Evolutionary conservation across 1,284 basidiomycete genomes (phyloP), one percentile per base, ranked within the genome.

Genomic region (Takashimella tepidaria): DNA sequence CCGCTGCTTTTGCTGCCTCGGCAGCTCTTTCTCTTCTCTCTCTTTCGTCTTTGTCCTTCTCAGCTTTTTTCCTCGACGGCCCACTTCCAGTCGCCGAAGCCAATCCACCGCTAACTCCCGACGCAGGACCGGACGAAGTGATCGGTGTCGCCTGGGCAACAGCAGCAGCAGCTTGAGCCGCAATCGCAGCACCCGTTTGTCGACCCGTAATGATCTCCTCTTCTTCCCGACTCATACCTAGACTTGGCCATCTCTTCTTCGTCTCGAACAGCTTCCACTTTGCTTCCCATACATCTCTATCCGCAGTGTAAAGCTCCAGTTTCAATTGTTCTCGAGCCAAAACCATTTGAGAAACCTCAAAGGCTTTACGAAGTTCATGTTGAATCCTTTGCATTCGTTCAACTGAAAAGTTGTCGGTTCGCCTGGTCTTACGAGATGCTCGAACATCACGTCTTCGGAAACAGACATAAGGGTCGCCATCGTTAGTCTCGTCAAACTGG

Each of bases 381-480:
- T 90, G 87, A 12, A 97, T 77, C 43, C 89, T 87, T 10, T 85
- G 74, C 61, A 97, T 82, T 63, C 90, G 89, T 65, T 96, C 92
- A 11, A 92, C 87, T 21, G 87, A 90, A 2, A 88, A 86, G 16
- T 85, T 85, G 68, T 96, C 92, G 1, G 88, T 88, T 8, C 90
- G 86, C 22, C 93, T 85, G 1, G 95, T 98, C 78, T 98, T 98
- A 56, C 95, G 86, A 22, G 92, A 84, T 12, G 89, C 86, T 72
- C 98, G 98, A 72, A 89, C 88, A 69, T 98, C 95, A 55, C 93
- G 86, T 51, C 95, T 83, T 41, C 96, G 86, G 82, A 99, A 98
- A 76, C 96, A 99, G 49, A 98, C 91, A 62, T 98, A 98, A 0
- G 96, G 96, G 69, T 98, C 92, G 56, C 91, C 92, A 50, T 87